Evolutionary conservation across 1,284 basidiomycete species (phyloP).

Genomic region (Peniophora sp.): DNA sequence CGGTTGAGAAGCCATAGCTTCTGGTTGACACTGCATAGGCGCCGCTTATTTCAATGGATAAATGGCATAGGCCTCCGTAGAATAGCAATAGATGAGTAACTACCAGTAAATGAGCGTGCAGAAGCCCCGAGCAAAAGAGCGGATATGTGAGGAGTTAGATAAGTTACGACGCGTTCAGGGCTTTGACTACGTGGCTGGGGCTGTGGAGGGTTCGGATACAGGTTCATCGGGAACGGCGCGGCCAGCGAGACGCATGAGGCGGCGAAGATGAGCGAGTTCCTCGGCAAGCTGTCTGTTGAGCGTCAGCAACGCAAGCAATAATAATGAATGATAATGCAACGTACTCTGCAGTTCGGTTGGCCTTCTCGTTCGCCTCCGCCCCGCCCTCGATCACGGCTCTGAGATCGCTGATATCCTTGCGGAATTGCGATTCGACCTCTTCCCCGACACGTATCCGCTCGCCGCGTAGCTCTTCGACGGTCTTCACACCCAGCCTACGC

Average conservation of each 20-base stretch:
- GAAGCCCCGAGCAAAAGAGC: no score
- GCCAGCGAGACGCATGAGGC: constrained; percentile 46
- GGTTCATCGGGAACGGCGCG: neutral
- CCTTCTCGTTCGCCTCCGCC: constrained; percentile 44
- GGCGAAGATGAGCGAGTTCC: constrained; percentile 57
- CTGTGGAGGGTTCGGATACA: no score
- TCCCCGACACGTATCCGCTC: constrained; percentile 33
- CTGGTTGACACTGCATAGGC: no score
- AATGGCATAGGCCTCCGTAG: no score
- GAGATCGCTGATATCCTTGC: constrained; percentile 34
- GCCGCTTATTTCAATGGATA: no score
- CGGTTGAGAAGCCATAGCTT: no score
- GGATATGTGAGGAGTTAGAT: no score
- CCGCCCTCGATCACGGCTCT: constrained; percentile 45
- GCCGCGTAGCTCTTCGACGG: constrained; percentile 28
- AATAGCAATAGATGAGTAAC: no score
- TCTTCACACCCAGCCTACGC: constrained; percentile 30
- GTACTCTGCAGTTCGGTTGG: constrained; percentile 53
- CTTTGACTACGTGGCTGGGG: no score
- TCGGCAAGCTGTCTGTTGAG: constrained; percentile 40
- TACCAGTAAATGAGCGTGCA: no score
- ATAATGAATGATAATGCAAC: constrained; percentile 16
- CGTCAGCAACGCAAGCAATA: neutral
- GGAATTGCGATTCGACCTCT: constrained; percentile 46
- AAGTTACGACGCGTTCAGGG: no score